Conservation (phyloP, 225 moss, liverwort and hornwort genomes). For the Rhytidiadelphus loreus region DNA sequence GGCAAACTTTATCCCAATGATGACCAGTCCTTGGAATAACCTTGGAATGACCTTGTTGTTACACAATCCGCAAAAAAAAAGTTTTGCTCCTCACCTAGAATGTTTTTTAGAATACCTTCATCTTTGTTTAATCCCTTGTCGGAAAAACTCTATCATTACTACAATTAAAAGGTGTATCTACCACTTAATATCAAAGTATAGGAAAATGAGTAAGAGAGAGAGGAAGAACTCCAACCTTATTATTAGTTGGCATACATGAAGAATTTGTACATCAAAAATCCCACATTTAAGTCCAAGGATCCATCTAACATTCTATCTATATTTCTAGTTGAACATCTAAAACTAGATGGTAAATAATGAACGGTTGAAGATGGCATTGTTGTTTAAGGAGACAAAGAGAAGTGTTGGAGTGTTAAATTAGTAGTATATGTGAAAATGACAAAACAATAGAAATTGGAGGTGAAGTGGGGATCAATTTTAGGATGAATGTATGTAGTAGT, state of each 20-base stretch:
- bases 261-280: neutral
- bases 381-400: neutral
- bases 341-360: neutral
- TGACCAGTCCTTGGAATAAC: neutral
- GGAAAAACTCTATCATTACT: neutral
- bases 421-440: neutral
- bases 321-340: neutral
- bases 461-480: neutral
- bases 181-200: neutral
- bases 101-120: neutral
- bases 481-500: accelerated
- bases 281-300: neutral
- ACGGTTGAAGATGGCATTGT: neutral
- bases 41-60: neutral
- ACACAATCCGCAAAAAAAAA: accelerated
- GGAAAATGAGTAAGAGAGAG: neutral
- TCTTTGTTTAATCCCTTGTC: accelerated
- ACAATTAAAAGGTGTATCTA: neutral
- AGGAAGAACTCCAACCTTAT: neutral
- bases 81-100: accelerated
- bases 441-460: neutral
- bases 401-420: neutral
- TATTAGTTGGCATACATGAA: neutral
- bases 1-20: accelerated
- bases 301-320: neutral